Base-by-base conservation (phyloP, 192 early-diverging fungal species). In the Coemansia sp. region DNA sequence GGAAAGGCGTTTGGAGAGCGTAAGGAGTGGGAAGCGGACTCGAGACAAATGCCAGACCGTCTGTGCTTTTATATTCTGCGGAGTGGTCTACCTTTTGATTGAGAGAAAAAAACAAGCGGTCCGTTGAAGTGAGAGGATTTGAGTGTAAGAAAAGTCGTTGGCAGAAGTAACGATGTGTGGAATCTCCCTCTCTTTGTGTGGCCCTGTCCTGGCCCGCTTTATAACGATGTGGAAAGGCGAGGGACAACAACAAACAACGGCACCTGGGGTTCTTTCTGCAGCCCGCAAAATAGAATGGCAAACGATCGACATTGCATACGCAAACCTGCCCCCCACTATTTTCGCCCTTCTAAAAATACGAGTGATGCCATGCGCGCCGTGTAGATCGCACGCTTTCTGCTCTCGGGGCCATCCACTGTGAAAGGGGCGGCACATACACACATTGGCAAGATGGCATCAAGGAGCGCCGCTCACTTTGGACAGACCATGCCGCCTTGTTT, bases 121-220 rank as follows among this genome's bases (percentile, higher is more conserved):
- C 77, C 41, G 68, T 53, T 20, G 49, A 45, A 60, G 61, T 47
- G 61, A 13, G 41, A 62, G 52, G 59, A 61, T 68, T 60, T 24
- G 59, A 68, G 37, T 49, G 49, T 27, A 15, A 68, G 71, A 68
- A 80, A 80, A 74, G 77, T 80, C 77, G 77, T 59, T 78, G 63
- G 47, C 39, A 70, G 68, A 58, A 60, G 66, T 56, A 76, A 78
- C 76, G 76, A 78, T 78, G 71, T 61, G 44, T 59, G 66, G 53
- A 53, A 65, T 62, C 35, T 15, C 59, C 20, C 35, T 47, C 43
- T 67, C 71, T 78, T 69, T 78, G 67, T 79, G 68, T 47, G 35
- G 59, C 66, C 55, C 39, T 49, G 53, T 44, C 44, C 37, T 32
- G 40, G 8, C 47, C 56, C 16, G 58, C 72, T 71, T 80, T 80